Base-by-base conservation (phyloP, 169 alveolate species). In the Blepharisma undulans region DNA sequence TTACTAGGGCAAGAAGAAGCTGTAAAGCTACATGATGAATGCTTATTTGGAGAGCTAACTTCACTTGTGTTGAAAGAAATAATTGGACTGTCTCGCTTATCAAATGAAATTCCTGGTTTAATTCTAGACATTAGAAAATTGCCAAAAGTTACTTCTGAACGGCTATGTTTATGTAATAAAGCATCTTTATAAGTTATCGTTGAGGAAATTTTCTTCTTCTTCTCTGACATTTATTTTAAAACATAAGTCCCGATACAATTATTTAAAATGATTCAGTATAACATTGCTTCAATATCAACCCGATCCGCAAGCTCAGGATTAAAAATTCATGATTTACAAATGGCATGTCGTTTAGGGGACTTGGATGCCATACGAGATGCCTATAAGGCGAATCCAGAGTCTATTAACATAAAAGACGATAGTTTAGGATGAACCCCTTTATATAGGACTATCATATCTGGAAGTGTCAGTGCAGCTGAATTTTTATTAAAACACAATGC, bases 351-450 rank as follows among this genome's bases (percentile, higher is more conserved):
- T 4, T 59, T 84, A 59, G 89, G 89, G 1, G 89, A 84, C 36
- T 59, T 84, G n/a, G 22, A 19, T 19, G 74, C 77, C 10, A 84
- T 84, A 36, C 2, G 60, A 84, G 60, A 84, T 12, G 89, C 77
- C 14, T 84, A 84, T 30, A 19, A 36, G 12, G 79, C 89, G 8
- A 36, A 7, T n/a, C 89, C 89, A 84, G 89, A 84, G 25, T 32
- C 33, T 32, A 33, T 84, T 36, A 84, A 84, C 32, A 25, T 32
- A 59, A 84, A 59, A 84, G 91, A 86, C 72, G 30, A 22, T 5
- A 30, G 30, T 8, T 25, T 86, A 16, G 91, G 91, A 71, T 86
- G 91, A 71, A 72, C 91, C 29, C 91, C 91, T 66, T 30, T 86
- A 66, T 86, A 86, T 33, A 87, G 91, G 30, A 72, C 84, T 10